phyloP scores from a whole-genome alignment of 2,329 filamentous ascomycete species.

The Colletotrichum magnum region DNA sequence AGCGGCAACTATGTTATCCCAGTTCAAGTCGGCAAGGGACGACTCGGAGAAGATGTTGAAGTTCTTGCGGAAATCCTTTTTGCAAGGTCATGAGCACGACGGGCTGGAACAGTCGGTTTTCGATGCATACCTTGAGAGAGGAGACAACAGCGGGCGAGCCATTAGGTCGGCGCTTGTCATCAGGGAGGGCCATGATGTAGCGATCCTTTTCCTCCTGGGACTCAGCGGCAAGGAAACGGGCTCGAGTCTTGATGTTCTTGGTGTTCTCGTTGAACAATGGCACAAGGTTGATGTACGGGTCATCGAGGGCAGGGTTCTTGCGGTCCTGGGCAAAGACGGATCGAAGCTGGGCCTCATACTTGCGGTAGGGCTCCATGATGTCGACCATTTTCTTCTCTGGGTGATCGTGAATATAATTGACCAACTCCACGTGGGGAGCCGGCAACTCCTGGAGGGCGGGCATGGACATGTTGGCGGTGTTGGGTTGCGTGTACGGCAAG shows the following conservation, averaged over 20 bases:
- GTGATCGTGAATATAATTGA: conserved; percentile 68
- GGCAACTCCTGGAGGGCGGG: conserved; percentile 61
- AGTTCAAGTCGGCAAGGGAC: conserved; percentile 81
- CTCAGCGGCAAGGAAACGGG: conserved; percentile 71
- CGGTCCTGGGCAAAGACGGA: conserved; percentile 79
- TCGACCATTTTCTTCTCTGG: conserved; percentile 67
- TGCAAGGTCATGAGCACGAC: too few species aligned
- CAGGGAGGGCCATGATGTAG: conserved; percentile 79
- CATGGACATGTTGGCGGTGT: conserved; percentile 51
- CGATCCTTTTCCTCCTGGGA: conserved; percentile 71
- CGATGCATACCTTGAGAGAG: conserved; percentile 60
- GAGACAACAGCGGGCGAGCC: conserved; percentile 78
- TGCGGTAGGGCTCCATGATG: conserved; percentile 75
- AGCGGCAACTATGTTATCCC: conserved; percentile 85
- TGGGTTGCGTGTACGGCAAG: background rate
- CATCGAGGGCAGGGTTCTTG: conserved; percentile 67
- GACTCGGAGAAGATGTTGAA: conserved; percentile 88
- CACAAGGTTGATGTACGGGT: conserved; percentile 73
- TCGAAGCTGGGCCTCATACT: conserved; percentile 77
- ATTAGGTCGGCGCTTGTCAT: conserved; percentile 72
- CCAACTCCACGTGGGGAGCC: conserved; percentile 60
- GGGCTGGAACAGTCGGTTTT: too few species aligned
- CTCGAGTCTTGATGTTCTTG: conserved; percentile 71
- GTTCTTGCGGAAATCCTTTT: conserved; percentile 78
- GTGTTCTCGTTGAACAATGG: conserved; percentile 75